phyloP scores from a whole-genome alignment of 192 early-diverging fungal species.

The Paraglomus occultum region DNA sequence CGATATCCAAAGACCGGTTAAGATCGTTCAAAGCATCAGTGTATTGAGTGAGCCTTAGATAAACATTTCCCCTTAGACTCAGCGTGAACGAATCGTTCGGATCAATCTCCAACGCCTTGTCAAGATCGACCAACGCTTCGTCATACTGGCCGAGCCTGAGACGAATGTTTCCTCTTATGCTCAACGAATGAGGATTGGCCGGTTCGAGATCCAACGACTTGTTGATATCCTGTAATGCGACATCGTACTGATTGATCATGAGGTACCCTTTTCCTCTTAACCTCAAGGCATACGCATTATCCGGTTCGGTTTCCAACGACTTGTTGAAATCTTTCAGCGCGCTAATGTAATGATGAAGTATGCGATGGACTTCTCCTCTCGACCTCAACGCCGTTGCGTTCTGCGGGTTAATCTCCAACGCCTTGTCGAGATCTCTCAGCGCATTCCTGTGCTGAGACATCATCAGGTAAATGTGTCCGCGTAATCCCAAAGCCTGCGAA shows the following conservation, averaged over 20 bases:
- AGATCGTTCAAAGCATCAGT: not conserved
- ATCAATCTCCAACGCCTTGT: not conserved
- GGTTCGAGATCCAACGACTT: not conserved
- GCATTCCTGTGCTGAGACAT: not conserved
- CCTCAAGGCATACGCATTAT: not conserved
- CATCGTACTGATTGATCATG: not conserved
- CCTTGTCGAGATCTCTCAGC: conserved; percentile 1
- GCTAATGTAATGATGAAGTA: conserved; percentile 1
- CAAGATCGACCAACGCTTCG: not conserved
- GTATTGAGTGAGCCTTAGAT: not conserved
- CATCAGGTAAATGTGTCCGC: not conserved
- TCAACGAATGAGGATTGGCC: not conserved
- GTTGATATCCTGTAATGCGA: not conserved
- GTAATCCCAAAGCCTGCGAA: not conserved
- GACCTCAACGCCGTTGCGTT: not conserved
- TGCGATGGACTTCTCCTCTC: conserved; percentile 8
- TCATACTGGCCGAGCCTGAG: not conserved
- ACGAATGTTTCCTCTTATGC: not conserved
- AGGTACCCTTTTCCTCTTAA: not conserved
- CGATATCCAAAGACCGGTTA: not conserved
- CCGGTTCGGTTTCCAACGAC: not conserved
- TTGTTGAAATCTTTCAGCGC: not conserved
- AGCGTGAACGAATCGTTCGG: not conserved
- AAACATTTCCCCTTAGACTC: not conserved
- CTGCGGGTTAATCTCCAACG: not conserved